A percentile compares a stretch with the other conserved stretches of the same genome.
These are phyloP conservation scores for Pachysandra terminalis DNA, from an alignment of 164 flowering plant genomes.

Conservation along the genomic window DNA sequence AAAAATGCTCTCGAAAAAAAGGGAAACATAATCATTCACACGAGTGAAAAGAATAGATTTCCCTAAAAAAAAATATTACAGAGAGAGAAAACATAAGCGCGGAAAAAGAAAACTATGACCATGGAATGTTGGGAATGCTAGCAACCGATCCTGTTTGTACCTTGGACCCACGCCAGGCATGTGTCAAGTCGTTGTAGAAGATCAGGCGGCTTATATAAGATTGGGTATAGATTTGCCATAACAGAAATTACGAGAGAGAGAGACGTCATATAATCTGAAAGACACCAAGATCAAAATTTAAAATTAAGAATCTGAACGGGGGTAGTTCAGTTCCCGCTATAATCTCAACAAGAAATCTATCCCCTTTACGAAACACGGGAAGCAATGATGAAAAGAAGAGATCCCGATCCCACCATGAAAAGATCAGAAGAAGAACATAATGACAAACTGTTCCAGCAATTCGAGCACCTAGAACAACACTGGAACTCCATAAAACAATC, in stretches of 20 bases:
- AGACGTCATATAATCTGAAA: not conserved
- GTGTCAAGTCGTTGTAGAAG: too few relatives aligned
- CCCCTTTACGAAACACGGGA: not conserved
- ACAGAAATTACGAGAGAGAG: too few relatives aligned
- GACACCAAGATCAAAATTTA: slow-evolving; percentile 1
- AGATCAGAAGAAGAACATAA: not conserved
- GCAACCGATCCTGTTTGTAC: too few relatives aligned
- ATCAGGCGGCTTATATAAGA: too few relatives aligned
- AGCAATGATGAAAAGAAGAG: not conserved
- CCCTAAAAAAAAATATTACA: not conserved
- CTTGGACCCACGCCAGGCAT: too few relatives aligned
- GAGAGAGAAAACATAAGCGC: too few relatives aligned
- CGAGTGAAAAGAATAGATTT: not conserved
- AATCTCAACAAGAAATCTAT: slow-evolving; percentile 4
- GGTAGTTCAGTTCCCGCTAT: slow-evolving; percentile 21
- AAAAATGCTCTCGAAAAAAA: too few relatives aligned
- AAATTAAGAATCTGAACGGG: slow-evolving; percentile 13
- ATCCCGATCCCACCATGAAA: not conserved
- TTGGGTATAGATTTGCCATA: too few relatives aligned
- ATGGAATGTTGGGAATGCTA: too few relatives aligned
- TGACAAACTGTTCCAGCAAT: slow-evolving; percentile 22
- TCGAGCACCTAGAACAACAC: slow-evolving; percentile 19
- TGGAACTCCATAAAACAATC: slow-evolving; percentile 33
- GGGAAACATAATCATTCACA: too few relatives aligned
- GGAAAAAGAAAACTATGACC: too few relatives aligned